Evolutionary conservation across 805 yeast genomes (phyloP).

Genomic region (Wickerhamiella dianesei): DNA sequence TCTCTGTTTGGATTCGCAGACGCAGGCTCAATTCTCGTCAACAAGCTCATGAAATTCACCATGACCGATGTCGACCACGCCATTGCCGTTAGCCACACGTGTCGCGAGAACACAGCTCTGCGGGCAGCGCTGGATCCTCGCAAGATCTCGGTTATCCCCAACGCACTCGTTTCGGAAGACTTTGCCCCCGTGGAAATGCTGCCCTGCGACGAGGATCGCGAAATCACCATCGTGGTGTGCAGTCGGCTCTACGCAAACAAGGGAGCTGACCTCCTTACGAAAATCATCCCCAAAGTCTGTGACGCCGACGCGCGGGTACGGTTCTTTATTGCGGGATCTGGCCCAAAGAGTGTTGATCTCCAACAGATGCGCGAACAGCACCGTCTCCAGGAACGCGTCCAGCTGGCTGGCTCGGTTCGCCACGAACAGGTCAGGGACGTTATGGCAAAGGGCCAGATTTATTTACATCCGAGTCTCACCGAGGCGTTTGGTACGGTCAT

Average conservation of each 20-base stretch:
- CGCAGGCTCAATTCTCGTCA: constrained; percentile 69
- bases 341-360: constrained; percentile 85
- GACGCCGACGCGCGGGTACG: constrained; percentile 44
- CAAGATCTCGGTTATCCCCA: constrained; percentile 80
- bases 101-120: constrained; percentile 88
- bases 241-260: constrained; percentile 89
- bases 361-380: constrained; percentile 89
- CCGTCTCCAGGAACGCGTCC: constrained; percentile 76
- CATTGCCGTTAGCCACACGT: constrained; percentile 92
- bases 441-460: constrained; percentile 87
- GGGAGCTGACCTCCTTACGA: constrained; percentile 81
- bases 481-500: constrained; percentile 97
- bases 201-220: constrained; percentile 11
- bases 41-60: constrained; percentile 72
- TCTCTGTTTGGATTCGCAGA: constrained; percentile 90
- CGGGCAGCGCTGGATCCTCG: constrained; percentile 72
- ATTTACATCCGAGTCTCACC: constrained; percentile 82
- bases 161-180: constrained; percentile 83
- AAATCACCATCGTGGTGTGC: constrained; percentile 75
- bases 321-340: constrained; percentile 89
- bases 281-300: constrained; percentile 76
- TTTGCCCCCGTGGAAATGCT: constrained; percentile 30
- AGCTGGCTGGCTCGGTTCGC: constrained; percentile 69
- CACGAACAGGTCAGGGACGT: constrained; percentile 90
- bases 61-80: constrained; percentile 79